Evolutionary conservation across 108 stramenopile genomes (phyloP).

Genomic region (Nitzschia sp.): DNA sequence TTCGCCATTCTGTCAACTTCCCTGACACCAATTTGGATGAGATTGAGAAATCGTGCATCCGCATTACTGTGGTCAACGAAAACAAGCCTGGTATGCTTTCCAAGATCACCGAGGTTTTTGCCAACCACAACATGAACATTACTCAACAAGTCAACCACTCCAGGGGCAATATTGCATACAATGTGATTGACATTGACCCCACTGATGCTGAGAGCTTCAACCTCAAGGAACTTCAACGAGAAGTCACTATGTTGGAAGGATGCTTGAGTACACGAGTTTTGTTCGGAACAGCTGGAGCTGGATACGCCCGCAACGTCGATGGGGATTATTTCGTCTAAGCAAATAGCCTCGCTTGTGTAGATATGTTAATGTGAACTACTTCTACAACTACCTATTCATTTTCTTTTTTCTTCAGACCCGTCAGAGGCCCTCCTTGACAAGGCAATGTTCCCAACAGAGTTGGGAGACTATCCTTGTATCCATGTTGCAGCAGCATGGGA

Average conservation of each 20-base stretch:
- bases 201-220: constrained; percentile 23
- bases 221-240: constrained; percentile 55
- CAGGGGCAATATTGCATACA: constrained; percentile 65
- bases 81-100: constrained; percentile 66
- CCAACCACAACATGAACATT: constrained; percentile 60
- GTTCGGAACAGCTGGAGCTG: constrained; percentile 49
- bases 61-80: constrained; percentile 64
- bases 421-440: too few species aligned
- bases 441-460: too few species aligned
- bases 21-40: constrained; percentile 45
- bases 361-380: too few species aligned
- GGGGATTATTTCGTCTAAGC: constrained; percentile 56
- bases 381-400: too few species aligned
- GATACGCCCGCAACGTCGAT: constrained; percentile 56
- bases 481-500: too few species aligned
- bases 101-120: constrained; percentile 55
- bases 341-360: too few species aligned
- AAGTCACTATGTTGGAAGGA: constrained; percentile 71
- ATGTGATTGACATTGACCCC: constrained; percentile 64
- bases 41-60: constrained; percentile 26
- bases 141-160: constrained; percentile 76
- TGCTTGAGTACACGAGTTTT: constrained; percentile 55
- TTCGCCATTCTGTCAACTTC: constrained; percentile 73
- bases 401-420: too few species aligned
- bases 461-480: too few species aligned